Evolutionary conservation across 176 grass and related monocot species (phyloP).

Genomic region (Poa annua): DNA sequence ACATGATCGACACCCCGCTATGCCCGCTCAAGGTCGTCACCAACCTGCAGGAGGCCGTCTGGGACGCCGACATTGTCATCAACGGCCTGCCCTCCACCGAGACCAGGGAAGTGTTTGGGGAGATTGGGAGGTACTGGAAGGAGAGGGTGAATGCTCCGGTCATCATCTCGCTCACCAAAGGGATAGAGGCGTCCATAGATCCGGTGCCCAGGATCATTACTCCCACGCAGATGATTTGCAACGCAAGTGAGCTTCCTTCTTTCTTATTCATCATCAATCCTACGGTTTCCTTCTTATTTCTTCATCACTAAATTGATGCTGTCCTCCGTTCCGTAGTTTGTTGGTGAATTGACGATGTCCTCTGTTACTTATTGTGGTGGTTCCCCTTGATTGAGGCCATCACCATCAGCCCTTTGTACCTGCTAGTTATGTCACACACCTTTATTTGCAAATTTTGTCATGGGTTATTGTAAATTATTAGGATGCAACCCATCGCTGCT

Average conservation of each 20-base stretch:
- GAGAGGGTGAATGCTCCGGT: slow-evolving; percentile 76
- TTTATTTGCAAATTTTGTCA: background rate
- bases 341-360: slow-evolving; percentile 28
- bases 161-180: slow-evolving; percentile 89
- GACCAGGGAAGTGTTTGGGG: slow-evolving; percentile 85
- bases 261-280: background rate
- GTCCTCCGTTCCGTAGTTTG: slow-evolving; percentile 36
- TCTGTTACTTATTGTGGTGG: slow-evolving; percentile 30
- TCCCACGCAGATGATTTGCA: slow-evolving; percentile 92
- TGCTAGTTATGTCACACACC: background rate
- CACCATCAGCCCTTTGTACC: slow-evolving; percentile 10
- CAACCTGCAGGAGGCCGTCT: slow-evolving; percentile 96
- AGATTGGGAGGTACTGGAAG: slow-evolving; percentile 90
- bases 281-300: slow-evolving; percentile 3
- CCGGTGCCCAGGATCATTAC: slow-evolving; percentile 89
- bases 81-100: slow-evolving; percentile 93
- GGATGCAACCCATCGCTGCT: background rate
- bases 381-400: slow-evolving; percentile 17
- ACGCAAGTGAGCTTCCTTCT: slow-evolving; percentile 68
- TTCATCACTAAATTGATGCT: slow-evolving; percentile 16
- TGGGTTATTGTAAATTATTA: background rate
- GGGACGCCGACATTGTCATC: slow-evolving; percentile 95
- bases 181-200: slow-evolving; percentile 88
- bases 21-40: slow-evolving; percentile 98
- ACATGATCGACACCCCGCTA: slow-evolving; percentile 96